Percentiles rank a stretch among this genome's conserved stretches.
phyloP scores from a whole-genome alignment of 179 eudicot species.

The Amaranthus tricolor region DNA sequence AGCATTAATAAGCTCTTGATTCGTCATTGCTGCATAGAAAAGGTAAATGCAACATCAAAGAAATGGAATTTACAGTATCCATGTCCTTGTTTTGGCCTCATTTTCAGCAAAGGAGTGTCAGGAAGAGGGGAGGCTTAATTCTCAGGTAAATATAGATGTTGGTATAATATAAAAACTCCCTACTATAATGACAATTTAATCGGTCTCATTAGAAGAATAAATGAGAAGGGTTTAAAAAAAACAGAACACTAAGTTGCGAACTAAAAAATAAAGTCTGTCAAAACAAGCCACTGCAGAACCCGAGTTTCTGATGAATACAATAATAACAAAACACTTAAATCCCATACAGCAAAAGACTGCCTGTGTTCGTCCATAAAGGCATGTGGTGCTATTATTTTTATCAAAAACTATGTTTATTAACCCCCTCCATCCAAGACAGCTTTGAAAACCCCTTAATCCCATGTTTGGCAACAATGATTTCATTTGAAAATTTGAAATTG shows the following conservation, averaged over 20 bases:
- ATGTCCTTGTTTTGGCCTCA: not conserved
- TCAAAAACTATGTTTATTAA: too few species aligned
- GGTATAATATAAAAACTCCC: not conserved
- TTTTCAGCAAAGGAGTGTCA: not conserved
- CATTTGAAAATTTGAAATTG: too few species aligned
- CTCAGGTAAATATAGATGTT: not conserved
- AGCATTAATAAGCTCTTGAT: constrained; percentile 88
- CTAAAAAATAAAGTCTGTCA: not conserved
- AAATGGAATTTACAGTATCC: not conserved
- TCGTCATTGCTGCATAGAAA: constrained; percentile 67
- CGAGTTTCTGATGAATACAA: not conserved
- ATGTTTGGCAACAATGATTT: too few species aligned
- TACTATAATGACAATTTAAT: not conserved
- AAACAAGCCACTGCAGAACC: not conserved
- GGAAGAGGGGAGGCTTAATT: not conserved
- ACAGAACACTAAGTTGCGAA: not conserved
- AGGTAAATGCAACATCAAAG: constrained; percentile 15
- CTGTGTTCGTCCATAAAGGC: too few species aligned
- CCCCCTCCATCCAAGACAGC: too few species aligned
- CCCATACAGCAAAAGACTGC: too few species aligned
- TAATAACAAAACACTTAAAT: too few species aligned
- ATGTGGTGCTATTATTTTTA: too few species aligned
- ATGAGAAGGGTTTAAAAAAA: not conserved
- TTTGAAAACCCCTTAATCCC: too few species aligned
- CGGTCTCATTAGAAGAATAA: not conserved